These are phyloP conservation scores for Pilaira anomala DNA, from an alignment of 192 early-diverging fungal genomes.

Conservation along the genomic window DNA sequence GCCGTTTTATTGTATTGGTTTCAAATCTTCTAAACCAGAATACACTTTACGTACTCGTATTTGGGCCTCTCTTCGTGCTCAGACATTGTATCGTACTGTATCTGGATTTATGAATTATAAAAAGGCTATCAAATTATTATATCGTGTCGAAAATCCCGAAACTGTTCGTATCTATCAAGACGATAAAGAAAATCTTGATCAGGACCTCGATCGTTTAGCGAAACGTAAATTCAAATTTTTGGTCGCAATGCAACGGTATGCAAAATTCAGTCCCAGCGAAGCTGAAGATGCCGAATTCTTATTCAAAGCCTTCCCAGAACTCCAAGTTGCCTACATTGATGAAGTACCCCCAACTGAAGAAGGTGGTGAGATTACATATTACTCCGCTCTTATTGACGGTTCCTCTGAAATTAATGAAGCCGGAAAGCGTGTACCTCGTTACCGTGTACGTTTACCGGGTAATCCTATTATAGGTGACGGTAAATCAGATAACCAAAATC, in stretches of 20 bases:
- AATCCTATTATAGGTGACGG: conserved; percentile 90
- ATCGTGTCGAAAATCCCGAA: conserved; percentile 79
- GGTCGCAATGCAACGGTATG: conserved; percentile 81
- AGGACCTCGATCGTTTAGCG: conserved; percentile 65
- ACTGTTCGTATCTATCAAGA: conserved; percentile 62
- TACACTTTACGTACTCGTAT: conserved; percentile 83
- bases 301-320: conserved; percentile 68
- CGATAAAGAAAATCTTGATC: conserved; percentile 64
- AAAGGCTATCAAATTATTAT: conserved; percentile 78
- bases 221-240: conserved; percentile 81
- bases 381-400: conserved; percentile 75
- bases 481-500: conserved; percentile 90
- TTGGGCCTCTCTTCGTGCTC: conserved; percentile 83
- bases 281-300: conserved; percentile 74
- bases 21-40: conserved; percentile 77
- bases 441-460: conserved; percentile 74
- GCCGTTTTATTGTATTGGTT: conserved; percentile 79
- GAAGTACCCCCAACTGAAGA: conserved; percentile 61
- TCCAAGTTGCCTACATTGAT: conserved; percentile 80
- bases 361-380: conserved; percentile 52
- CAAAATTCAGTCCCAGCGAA: conserved; percentile 75
- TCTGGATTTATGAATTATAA: conserved; percentile 87
- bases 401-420: conserved; percentile 62
- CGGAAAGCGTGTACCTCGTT: conserved; percentile 76
- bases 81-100: conserved; percentile 84